Evolutionary conservation across 1,284 basidiomycete species (phyloP).

Genomic region (Apiotrichum siamense): DNA sequence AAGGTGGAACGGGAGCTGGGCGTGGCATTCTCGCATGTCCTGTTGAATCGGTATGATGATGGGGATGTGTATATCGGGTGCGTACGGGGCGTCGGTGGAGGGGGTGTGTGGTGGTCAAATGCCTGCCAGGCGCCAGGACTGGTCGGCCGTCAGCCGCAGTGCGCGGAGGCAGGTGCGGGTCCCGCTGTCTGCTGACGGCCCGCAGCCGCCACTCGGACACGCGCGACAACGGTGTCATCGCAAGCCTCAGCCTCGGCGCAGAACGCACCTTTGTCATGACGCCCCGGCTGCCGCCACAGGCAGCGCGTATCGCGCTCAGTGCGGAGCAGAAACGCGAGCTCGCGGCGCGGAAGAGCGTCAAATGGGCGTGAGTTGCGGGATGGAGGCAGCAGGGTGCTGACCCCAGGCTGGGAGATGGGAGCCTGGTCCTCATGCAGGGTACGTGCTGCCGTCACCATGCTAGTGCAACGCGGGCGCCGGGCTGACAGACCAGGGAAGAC

Average conservation of each 20-base stretch:
- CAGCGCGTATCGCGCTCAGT: neutral
- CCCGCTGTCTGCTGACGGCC: too few species aligned
- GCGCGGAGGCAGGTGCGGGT: too few species aligned
- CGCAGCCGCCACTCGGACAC: constrained; percentile 36
- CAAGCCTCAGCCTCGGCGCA: constrained; percentile 51
- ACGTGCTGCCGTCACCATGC: constrained; percentile 10
- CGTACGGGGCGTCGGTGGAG: constrained; percentile 9
- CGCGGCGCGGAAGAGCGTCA: constrained; percentile 22
- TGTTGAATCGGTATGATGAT: constrained; percentile 54
- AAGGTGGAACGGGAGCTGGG: constrained; percentile 47
- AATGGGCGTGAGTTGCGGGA: constrained; percentile 32
- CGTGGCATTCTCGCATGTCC: constrained; percentile 52
- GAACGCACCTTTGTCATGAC: constrained; percentile 52
- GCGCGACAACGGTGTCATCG: constrained; percentile 50
- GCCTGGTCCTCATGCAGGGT: constrained; percentile 54
- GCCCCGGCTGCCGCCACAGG: constrained; percentile 34
- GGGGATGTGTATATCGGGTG: constrained; percentile 51
- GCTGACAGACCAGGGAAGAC: constrained; percentile 32
- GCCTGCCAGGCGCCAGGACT: too few species aligned
- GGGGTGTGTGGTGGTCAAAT: too few species aligned
- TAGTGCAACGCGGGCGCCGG: neutral
- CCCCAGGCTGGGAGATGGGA: constrained; percentile 48
- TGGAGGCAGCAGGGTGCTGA: neutral
- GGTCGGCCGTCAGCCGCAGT: too few species aligned
- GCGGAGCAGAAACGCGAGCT: constrained; percentile 8